phyloP scores from a whole-genome alignment of 2,329 filamentous ascomycete genomes.

The Diaporthe nobilis region DNA sequence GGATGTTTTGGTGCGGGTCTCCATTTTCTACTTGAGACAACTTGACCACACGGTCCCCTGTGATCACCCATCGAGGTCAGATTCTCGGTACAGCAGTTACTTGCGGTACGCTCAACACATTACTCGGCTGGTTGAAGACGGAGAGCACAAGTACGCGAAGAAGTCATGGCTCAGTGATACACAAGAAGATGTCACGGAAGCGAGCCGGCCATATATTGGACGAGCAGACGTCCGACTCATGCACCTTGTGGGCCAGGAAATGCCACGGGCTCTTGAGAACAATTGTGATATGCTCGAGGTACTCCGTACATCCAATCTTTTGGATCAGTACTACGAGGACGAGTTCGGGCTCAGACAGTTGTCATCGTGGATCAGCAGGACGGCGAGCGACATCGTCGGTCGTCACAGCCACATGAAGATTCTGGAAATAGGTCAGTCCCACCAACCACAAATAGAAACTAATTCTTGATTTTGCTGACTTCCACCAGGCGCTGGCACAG shows the following conservation, averaged over 20 bases:
- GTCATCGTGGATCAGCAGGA: not conserved
- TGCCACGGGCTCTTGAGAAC: conserved; percentile 50
- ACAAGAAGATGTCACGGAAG: conserved; percentile 33
- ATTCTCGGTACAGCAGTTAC: not conserved
- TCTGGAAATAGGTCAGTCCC: conserved; percentile 50
- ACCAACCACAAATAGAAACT: not conserved
- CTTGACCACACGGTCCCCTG: not conserved
- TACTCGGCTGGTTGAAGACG: not conserved
- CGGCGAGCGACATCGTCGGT: conserved; percentile 50
- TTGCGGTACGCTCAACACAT: conserved; percentile 12
- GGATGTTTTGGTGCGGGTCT: not conserved
- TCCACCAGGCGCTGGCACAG: conserved; percentile 55
- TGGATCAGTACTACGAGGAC: conserved; percentile 22
- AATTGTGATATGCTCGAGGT: conserved; percentile 51
- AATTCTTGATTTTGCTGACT: not conserved
- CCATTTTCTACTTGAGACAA: conserved; percentile 23
- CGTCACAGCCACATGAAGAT: conserved; percentile 49
- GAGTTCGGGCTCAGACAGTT: conserved; percentile 14
- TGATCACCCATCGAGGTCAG: not conserved
- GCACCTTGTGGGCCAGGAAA: conserved; percentile 48
- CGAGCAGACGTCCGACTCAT: conserved; percentile 45
- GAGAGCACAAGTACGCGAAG: conserved; percentile 14
- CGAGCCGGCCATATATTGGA: not conserved
- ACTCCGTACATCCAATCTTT: not conserved
- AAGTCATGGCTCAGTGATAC: conserved; percentile 35